Percentiles rank a stretch among this genome's conserved stretches.
Evolutionary conservation across 495 filamentous ascomycete species (phyloP).

Genomic region (Neurospora terricola): DNA sequence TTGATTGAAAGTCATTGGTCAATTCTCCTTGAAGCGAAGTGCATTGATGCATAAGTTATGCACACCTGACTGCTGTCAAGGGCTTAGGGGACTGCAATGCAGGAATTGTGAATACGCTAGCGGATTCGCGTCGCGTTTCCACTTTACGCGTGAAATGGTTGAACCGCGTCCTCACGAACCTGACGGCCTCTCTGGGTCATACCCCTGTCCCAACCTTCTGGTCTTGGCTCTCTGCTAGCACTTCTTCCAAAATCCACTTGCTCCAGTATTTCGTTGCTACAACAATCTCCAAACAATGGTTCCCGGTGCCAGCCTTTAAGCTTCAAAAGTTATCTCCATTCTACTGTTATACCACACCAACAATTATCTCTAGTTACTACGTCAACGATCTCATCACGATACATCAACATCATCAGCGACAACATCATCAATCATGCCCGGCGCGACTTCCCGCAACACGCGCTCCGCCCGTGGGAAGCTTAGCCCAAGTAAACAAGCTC

Average conservation of each 20-base stretch:
- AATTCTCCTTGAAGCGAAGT: background rate
- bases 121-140: conserved; percentile 1
- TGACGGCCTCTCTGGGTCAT: no score
- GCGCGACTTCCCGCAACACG: conserved; percentile 16
- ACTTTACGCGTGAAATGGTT: conserved; percentile 10
- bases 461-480: conserved; percentile 18
- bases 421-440: conserved; percentile 19
- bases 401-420: background rate
- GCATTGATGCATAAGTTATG: background rate
- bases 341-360: background rate
- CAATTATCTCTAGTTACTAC: background rate
- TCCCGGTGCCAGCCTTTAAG: background rate
- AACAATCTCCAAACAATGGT: background rate
- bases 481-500: conserved; percentile 6
- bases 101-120: background rate
- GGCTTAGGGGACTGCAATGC: conserved; percentile 2
- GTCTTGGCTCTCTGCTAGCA: background rate
- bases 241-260: background rate
- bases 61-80: background rate
- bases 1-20: background rate
- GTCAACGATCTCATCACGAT: background rate
- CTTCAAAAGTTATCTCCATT: background rate
- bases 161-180: conserved; percentile 1
- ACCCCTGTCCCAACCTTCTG: conserved; percentile 4
- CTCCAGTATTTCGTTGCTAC: background rate